Percentiles rank a stretch among this genome's conserved stretches.
Evolutionary conservation across 1,284 basidiomycete genomes (phyloP).

Genomic region (Mrakiaceae sp.): DNA sequence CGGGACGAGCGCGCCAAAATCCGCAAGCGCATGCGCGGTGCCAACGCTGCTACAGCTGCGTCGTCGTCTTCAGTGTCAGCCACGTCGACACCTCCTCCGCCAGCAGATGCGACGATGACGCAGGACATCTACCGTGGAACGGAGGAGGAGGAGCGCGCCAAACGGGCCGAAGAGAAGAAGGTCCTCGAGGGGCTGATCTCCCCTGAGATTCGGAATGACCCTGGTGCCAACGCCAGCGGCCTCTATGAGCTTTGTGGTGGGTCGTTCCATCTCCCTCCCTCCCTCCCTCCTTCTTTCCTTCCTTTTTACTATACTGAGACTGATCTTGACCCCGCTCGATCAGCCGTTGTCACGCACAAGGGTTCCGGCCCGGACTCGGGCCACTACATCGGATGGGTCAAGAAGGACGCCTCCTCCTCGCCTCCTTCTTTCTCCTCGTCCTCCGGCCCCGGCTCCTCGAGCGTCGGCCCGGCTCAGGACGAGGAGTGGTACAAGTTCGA

Average conservation of each 20-base stretch:
- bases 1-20: slow-evolving; percentile 74
- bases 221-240: slow-evolving; percentile 26
- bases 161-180: slow-evolving; percentile 35
- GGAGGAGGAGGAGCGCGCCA: slow-evolving; percentile 52
- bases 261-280: slow-evolving; percentile 16
- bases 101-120: slow-evolving; percentile 3
- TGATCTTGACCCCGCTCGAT: not conserved
- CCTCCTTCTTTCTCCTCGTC: slow-evolving; percentile 21
- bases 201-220: slow-evolving; percentile 17
- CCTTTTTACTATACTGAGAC: no score
- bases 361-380: slow-evolving; percentile 87
- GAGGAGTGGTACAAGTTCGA: slow-evolving; percentile 75
- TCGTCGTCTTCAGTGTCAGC: not conserved
- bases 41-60: not conserved
- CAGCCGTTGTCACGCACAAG: slow-evolving; percentile 92
- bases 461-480: slow-evolving; percentile 39
- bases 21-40: slow-evolving; percentile 44
- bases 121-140: slow-evolving; percentile 14
- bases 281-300: not conserved
- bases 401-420: slow-evolving; percentile 41
- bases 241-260: slow-evolving; percentile 36
- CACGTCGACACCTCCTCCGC: not conserved
- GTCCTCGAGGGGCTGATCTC: slow-evolving; percentile 23
- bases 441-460: slow-evolving; percentile 42
- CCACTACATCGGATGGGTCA: slow-evolving; percentile 85